phyloP scores from a whole-genome alignment of 176 grass and related monocot species.

The Aegilops tauschii region DNA sequence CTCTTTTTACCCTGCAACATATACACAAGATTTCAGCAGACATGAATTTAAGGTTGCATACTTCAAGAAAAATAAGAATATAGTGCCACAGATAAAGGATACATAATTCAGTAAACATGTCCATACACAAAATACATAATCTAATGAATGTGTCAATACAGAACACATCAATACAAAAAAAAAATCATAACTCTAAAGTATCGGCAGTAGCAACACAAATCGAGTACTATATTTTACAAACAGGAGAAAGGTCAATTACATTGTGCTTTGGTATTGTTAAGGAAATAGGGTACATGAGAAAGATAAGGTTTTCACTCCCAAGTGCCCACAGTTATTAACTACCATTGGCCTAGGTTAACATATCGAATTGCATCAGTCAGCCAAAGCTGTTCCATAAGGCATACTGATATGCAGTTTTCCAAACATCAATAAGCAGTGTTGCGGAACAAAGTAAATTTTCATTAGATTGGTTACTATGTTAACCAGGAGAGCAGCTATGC shows the following conservation, averaged over 20 bases:
- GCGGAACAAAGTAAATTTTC: not conserved
- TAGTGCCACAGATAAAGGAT: not conserved
- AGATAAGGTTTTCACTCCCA: not conserved
- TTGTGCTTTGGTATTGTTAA: not conserved
- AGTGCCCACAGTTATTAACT: not conserved
- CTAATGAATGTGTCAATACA: not conserved
- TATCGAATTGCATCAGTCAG: too few relatives aligned
- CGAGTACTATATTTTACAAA: not conserved
- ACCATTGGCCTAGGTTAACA: too few relatives aligned
- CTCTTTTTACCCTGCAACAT: constrained; percentile 70
- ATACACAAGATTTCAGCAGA: constrained; percentile 16
- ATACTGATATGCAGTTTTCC: not conserved
- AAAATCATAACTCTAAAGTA: too few relatives aligned
- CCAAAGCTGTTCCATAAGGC: not conserved
- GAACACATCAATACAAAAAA: too few relatives aligned
- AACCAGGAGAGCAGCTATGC: not conserved
- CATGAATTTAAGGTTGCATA: not conserved
- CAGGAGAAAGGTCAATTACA: not conserved
- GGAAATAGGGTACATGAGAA: not conserved
- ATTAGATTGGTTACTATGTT: not conserved
- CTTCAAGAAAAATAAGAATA: not conserved
- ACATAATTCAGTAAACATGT: not conserved
- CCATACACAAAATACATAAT: not conserved
- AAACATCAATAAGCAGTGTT: not conserved
- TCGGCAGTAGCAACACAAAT: not conserved